Evolutionary conservation across 176 grass and related monocot genomes (phyloP).

Genomic region (Cocos nucifera): DNA sequence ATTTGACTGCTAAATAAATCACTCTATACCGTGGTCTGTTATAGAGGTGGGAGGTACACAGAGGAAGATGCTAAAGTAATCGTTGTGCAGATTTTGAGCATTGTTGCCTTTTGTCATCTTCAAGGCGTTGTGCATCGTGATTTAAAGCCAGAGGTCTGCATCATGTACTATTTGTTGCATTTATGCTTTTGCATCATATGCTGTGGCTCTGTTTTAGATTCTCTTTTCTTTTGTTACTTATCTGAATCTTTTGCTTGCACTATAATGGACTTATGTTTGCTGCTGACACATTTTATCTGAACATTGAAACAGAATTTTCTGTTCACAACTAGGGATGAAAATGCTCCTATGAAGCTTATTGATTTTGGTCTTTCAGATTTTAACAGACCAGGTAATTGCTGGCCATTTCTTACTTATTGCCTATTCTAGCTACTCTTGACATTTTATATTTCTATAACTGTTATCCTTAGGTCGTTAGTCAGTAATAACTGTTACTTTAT

Average conservation of each 20-base stretch:
- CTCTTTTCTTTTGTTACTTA: no score
- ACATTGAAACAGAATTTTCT: constrained; percentile 82
- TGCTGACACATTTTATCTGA: constrained; percentile 30
- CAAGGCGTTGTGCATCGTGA: constrained; percentile 99
- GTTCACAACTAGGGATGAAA: constrained; percentile 83
- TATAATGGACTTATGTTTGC: constrained; percentile 3
- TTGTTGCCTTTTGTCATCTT: constrained; percentile 97
- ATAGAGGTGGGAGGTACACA: constrained; percentile 91
- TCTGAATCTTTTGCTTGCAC: no score
- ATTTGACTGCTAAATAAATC: no score
- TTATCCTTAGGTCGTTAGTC: not conserved
- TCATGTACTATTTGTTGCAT: constrained; percentile 22
- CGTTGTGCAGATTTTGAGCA: constrained; percentile 85
- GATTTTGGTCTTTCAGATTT: constrained; percentile 99
- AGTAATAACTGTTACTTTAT: not conserved
- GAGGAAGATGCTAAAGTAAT: constrained; percentile 98
- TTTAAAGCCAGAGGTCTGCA: constrained; percentile 87
- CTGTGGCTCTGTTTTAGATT: not conserved
- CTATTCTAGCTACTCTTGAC: not conserved
- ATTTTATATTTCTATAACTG: constrained; percentile 9
- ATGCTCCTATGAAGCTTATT: constrained; percentile 95
- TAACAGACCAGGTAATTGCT: constrained; percentile 86
- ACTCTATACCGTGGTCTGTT: constrained; percentile 29
- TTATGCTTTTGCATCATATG: constrained; percentile 14
- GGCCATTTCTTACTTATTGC: constrained; percentile 8